phyloP scores from a whole-genome alignment of 1,284 basidiomycete genomes.

The Laetiporus sulphureus region DNA sequence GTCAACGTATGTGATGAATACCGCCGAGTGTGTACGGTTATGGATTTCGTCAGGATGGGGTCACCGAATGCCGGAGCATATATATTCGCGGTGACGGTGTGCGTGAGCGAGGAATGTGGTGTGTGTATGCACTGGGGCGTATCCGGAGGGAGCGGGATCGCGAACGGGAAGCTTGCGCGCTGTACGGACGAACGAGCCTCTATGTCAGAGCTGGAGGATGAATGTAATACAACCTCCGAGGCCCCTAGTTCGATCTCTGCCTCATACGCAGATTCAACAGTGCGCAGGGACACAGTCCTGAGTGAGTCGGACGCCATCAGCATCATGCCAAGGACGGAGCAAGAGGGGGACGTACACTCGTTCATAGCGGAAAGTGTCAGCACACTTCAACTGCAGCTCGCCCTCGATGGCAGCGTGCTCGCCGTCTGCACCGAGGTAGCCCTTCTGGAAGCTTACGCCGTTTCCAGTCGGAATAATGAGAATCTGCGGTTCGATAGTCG shows the following conservation, averaged over 20 bases:
- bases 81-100: slow-evolving; percentile 60
- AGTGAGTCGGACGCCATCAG: slow-evolving; percentile 2
- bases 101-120: slow-evolving; percentile 57
- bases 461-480: slow-evolving; percentile 61
- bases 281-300: slow-evolving; percentile 60
- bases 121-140: slow-evolving; percentile 74
- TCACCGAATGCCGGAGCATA: slow-evolving; percentile 38
- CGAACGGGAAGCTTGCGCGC: slow-evolving; percentile 64
- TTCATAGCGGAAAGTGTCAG: slow-evolving; percentile 48
- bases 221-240: slow-evolving; percentile 47
- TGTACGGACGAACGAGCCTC: slow-evolving; percentile 24
- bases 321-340: slow-evolving; percentile 2
- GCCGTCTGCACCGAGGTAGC: slow-evolving; percentile 70
- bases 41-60: slow-evolving; percentile 43
- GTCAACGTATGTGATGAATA: slow-evolving; percentile 59
- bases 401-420: slow-evolving; percentile 77
- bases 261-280: slow-evolving; percentile 55
- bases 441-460: slow-evolving; percentile 70
- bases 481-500: slow-evolving; percentile 41
- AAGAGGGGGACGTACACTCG: slow-evolving; percentile 50
- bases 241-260: slow-evolving; percentile 58
- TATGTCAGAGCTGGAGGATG: slow-evolving; percentile 26
- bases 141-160: slow-evolving; percentile 67
- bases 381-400: slow-evolving; percentile 73
- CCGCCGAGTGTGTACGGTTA: slow-evolving; percentile 64